These are phyloP conservation scores for Rusavskia elegans DNA, from an alignment of 495 filamentous ascomycete species.

Conservation along the genomic window DNA sequence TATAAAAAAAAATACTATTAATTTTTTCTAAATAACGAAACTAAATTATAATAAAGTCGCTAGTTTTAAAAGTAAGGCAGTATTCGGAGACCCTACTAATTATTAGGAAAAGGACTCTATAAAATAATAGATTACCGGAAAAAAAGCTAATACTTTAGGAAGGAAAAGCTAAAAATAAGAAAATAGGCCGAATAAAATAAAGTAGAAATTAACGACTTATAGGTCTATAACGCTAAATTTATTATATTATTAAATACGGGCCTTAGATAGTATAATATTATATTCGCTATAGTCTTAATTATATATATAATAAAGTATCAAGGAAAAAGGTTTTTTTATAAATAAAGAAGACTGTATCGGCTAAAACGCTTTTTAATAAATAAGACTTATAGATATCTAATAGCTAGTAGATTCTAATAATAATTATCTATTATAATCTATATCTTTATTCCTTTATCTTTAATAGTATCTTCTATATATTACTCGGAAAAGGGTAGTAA, in stretches of 20 bases:
- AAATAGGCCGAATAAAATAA: background rate
- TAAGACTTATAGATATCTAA: background rate
- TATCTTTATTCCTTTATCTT: background rate
- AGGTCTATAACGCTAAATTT: conserved; percentile 1
- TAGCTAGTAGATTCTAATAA: background rate
- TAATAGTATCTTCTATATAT: background rate
- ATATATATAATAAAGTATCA: background rate
- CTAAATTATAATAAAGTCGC: too few species aligned
- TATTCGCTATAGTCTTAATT: background rate
- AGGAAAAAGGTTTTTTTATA: background rate
- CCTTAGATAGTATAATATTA: background rate
- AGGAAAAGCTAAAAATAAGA: background rate
- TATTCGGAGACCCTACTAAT: too few species aligned
- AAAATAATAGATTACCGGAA: too few species aligned
- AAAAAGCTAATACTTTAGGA: too few species aligned
- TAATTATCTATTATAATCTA: background rate
- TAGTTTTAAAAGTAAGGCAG: too few species aligned
- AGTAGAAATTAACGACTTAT: background rate
- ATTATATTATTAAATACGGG: background rate
- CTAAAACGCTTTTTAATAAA: background rate
- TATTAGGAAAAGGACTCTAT: too few species aligned
- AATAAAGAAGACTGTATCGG: background rate
- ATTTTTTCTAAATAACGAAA: too few species aligned
- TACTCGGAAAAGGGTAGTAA: background rate
- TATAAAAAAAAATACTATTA: too few species aligned